phyloP scores from a whole-genome alignment of 768 basidiomycete genomes.

The Psilocybe subaeruginosa region DNA sequence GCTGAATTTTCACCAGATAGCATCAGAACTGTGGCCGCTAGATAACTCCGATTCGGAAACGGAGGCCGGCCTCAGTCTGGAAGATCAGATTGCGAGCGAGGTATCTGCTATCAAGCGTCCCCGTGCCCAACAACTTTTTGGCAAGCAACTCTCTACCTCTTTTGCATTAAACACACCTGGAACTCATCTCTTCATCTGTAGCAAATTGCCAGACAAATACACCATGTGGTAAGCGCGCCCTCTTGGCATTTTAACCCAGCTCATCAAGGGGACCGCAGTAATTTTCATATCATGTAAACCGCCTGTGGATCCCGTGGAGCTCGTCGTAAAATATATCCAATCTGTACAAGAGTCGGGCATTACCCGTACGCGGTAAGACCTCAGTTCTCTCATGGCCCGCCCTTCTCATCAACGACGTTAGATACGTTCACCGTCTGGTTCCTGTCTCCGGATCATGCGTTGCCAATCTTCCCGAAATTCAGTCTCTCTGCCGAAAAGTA shows the following conservation, averaged over 20 bases:
- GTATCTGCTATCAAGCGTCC: constrained; percentile 72
- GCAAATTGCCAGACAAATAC: constrained; percentile 82
- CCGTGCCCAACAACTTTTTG: constrained; percentile 58
- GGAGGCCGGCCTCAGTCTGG: constrained; percentile 54
- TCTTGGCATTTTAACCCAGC: neutral
- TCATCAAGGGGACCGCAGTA: constrained; percentile 43
- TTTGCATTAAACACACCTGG: neutral
- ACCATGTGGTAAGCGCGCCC: constrained; percentile 60
- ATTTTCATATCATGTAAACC: constrained; percentile 80
- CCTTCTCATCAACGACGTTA: constrained; percentile 27
- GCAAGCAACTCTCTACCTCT: constrained; percentile 35
- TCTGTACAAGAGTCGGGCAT: constrained; percentile 65
- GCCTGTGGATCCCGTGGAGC: constrained; percentile 75
- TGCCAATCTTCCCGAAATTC: constrained; percentile 73
- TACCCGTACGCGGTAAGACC: constrained; percentile 62
- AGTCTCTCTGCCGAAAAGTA: constrained; percentile 56
- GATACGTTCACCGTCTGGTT: constrained; percentile 70
- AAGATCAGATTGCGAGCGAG: constrained; percentile 74
- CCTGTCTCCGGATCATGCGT: constrained; percentile 71
- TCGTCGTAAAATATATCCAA: constrained; percentile 66
- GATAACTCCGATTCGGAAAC: constrained; percentile 27
- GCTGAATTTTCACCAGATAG: constrained; percentile 58
- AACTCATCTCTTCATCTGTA: constrained; percentile 28
- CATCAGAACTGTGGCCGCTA: constrained; percentile 72
- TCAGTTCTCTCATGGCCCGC: neutral